phyloP scores from a whole-genome alignment of 768 basidiomycete genomes.

The Phanerochaete sordida region DNA sequence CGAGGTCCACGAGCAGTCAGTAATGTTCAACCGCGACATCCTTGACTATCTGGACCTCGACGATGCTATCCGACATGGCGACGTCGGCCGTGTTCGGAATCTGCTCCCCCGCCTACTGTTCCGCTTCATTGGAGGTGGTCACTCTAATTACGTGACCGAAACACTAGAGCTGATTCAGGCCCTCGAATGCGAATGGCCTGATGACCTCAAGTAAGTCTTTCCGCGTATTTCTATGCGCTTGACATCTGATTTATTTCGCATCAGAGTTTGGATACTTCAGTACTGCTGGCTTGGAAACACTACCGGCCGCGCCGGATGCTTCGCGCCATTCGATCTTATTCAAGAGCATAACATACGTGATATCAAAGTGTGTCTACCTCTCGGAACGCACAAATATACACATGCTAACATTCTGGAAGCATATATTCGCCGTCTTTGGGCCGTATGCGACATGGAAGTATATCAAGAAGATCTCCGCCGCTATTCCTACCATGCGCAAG shows the following conservation, averaged over 20 bases:
- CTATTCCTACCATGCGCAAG: slow-evolving; percentile 3
- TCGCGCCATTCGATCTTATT: neutral
- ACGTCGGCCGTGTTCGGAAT: slow-evolving; percentile 24
- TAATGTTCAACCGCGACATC: slow-evolving; percentile 30
- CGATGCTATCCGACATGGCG: slow-evolving; percentile 32
- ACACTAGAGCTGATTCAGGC: slow-evolving; percentile 26
- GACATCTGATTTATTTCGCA: neutral
- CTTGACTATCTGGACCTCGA: slow-evolving; percentile 34
- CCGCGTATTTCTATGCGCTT: neutral
- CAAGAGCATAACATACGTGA: slow-evolving; percentile 5
- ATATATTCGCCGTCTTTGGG: slow-evolving; percentile 4
- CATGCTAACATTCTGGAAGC: neutral
- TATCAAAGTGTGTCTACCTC: neutral
- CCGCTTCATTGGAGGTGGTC: slow-evolving; percentile 23
- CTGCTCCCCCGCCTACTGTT: slow-evolving; percentile 23
- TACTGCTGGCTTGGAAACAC: slow-evolving; percentile 14
- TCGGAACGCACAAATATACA: neutral
- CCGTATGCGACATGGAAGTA: slow-evolving; percentile 6
- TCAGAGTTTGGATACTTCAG: neutral
- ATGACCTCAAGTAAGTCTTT: slow-evolving; percentile 12
- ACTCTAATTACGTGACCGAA: slow-evolving; percentile 26
- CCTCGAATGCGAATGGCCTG: slow-evolving; percentile 26
- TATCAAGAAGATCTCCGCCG: neutral
- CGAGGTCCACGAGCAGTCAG: slow-evolving; percentile 22
- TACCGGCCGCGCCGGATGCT: neutral